Evolutionary conservation across 2,329 filamentous ascomycete species (phyloP).

Genomic region (Neocucurbitaria cava): DNA sequence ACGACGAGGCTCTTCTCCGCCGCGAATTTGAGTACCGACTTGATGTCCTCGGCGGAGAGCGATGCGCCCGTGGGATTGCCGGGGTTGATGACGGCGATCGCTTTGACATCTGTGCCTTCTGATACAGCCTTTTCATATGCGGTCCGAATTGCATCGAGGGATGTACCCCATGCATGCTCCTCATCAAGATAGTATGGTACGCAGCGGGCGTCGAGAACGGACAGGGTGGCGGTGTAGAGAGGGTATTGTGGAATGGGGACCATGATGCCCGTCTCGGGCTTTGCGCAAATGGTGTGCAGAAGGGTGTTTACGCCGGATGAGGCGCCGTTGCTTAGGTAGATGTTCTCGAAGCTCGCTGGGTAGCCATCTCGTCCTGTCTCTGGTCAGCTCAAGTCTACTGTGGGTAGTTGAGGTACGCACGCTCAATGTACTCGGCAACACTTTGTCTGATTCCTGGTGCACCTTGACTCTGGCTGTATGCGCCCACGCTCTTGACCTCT

Average conservation of each 20-base stretch:
- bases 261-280: constrained; percentile 79
- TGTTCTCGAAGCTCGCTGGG: constrained; percentile 77
- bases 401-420: constrained; percentile 55
- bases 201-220: constrained; percentile 81
- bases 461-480: constrained; percentile 94
- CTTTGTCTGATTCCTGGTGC: constrained; percentile 85
- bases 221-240: constrained; percentile 91
- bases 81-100: constrained; percentile 97
- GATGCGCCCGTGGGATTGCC: constrained; percentile 96
- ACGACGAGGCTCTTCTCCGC: constrained; percentile 85
- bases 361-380: constrained; percentile 81
- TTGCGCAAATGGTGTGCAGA: constrained; percentile 84
- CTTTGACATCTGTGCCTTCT: constrained; percentile 84
- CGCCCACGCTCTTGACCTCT: constrained; percentile 88
- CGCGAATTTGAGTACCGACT: constrained; percentile 85
- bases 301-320: constrained; percentile 95
- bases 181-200: constrained; percentile 97
- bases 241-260: constrained; percentile 98
- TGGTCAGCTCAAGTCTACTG: constrained; percentile 16
- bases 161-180: constrained; percentile 83
- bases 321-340: constrained; percentile 91
- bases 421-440: constrained; percentile 90
- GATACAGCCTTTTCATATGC: constrained; percentile 76
- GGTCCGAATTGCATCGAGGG: constrained; percentile 76
- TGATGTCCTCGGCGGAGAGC: constrained; percentile 78